Evolutionary conservation across 2,329 filamentous ascomycete species (phyloP), one percentile per base, ranked within the genome.

Genomic region (Pseudovirgaria hyperparasitica): DNA sequence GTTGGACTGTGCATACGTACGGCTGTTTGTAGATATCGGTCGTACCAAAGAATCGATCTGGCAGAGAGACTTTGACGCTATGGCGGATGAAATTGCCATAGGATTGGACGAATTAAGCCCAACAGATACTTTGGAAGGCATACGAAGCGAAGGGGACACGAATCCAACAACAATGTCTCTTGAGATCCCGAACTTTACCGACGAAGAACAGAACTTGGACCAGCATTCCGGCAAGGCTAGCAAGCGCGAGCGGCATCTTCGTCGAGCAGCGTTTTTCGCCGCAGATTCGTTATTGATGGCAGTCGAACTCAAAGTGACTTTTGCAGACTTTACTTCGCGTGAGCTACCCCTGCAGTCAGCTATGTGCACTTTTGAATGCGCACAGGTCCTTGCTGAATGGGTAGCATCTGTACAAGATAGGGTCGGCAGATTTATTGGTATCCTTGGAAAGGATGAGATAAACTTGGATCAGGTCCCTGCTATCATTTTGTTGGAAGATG

Each of bases 261-360:
- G 87, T 22, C 92, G 87, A 50, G 90, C 90, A n/a, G 90, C 87
- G 0, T 92, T 85, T 47, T 93, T 92, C 46, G 90, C 90, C 1
- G 85, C 84, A 2, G 85, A 94, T 50, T 92, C 86, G 1, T 69
- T 98, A 6, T 73, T 76, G 16, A 90, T 90, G 72, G 79, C 84
- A 2, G 81, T 92, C 50, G 86, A 80, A 46, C 67, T 90, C 9
- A 84, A 84, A 1, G 72, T 87, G 16, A 84, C 82, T 0, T 90
- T 87, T 55, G 77, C 81, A 6, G 85, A 93, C 36, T 76, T 82
- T 34, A 78, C 76, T 1, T 85, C 80, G 28, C 70, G 82, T 23
- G 85, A 94, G 46, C 65, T 96, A 9, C 85, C 90, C 0, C 70
- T 93, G 20, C 87, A 93, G 48, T 85, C 82, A 9, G 82, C 85